Evolutionary conservation across 2,329 filamentous ascomycete species (phyloP).

Genomic region (Botrytis paeoniae): DNA sequence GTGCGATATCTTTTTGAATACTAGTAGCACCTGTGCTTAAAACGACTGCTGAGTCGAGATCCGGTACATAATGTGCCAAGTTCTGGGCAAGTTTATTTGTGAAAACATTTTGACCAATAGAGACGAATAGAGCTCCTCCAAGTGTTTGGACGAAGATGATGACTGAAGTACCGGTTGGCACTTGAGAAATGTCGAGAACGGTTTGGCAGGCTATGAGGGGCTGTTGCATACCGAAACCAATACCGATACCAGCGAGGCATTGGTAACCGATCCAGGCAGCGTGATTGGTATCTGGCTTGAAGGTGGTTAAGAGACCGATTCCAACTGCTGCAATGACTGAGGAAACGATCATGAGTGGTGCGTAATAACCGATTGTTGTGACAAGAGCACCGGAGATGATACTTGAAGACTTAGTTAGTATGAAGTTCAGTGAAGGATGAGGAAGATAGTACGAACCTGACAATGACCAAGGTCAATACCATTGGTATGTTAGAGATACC

Average conservation of each 20-base stretch:
- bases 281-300: constrained; percentile 47
- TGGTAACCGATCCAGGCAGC: constrained; percentile 57
- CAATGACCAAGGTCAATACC: constrained; percentile 37
- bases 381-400: constrained; percentile 7
- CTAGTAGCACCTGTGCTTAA: constrained; percentile 56
- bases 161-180: constrained; percentile 53
- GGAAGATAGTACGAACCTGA: constrained; percentile 18
- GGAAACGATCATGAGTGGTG: constrained; percentile 54
- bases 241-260: constrained; percentile 52
- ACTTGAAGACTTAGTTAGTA: background rate
- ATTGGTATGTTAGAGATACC: constrained; percentile 43
- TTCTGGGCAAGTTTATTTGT: constrained; percentile 38
- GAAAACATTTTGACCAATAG: constrained; percentile 52
- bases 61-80: constrained; percentile 42
- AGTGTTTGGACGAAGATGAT: constrained; percentile 57
- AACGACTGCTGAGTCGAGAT: constrained; percentile 44
- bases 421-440: constrained; percentile 23
- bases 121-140: constrained; percentile 57
- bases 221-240: constrained; percentile 59
- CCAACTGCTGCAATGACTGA: constrained; percentile 42
- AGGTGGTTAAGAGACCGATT: constrained; percentile 54
- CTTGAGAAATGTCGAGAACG: constrained; percentile 51
- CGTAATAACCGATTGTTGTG: constrained; percentile 37
- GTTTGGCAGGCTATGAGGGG: constrained; percentile 55
- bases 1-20: constrained; percentile 52